Percentiles rank a stretch among this genome's conserved stretches.
phyloP scores from a whole-genome alignment of 495 filamentous ascomycete genomes.

The Penicillium cosmopolitanum region DNA sequence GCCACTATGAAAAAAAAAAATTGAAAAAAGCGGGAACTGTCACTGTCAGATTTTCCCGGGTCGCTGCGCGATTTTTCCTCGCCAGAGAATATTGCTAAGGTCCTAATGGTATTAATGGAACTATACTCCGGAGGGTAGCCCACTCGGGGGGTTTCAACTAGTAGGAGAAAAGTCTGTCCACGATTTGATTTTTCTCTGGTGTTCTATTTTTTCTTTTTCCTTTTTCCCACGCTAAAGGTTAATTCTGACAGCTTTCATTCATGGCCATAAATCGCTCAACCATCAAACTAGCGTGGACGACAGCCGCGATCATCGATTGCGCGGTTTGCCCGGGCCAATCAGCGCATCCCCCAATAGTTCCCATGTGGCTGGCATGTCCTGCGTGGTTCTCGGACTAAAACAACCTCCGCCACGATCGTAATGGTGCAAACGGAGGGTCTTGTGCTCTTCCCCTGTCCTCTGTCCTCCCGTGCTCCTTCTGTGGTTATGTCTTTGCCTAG shows the following conservation, averaged over 20 bases:
- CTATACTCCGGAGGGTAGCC: too few relatives aligned
- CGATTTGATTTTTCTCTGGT: too few relatives aligned
- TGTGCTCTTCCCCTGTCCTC: background rate
- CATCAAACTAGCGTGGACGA: background rate
- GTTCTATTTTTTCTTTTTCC: constrained; percentile 1
- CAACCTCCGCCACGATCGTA: background rate
- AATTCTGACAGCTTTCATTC: constrained; percentile 8
- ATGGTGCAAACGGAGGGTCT: background rate
- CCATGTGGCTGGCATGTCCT: too few relatives aligned
- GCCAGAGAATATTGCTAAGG: constrained; percentile 20
- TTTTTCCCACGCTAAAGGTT: background rate
- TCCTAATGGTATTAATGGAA: too few relatives aligned
- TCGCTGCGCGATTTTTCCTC: constrained; percentile 33
- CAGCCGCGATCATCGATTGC: constrained; percentile 19
- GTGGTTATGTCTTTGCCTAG: background rate
- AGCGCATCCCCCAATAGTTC: background rate
- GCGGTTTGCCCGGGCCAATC: constrained; percentile 32
- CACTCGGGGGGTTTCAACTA: background rate
- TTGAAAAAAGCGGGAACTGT: constrained; percentile 5
- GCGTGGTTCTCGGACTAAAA: too few relatives aligned
- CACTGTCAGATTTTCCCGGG: constrained; percentile 11
- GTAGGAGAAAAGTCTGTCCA: background rate
- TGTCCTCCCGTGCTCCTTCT: background rate
- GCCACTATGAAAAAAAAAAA: constrained; percentile 1
- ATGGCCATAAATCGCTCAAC: constrained; percentile 25